Evolutionary conservation across 2,329 filamentous ascomycete species (phyloP), one percentile per base, ranked within the genome.

Genomic region (Rutstroemia sp.): DNA sequence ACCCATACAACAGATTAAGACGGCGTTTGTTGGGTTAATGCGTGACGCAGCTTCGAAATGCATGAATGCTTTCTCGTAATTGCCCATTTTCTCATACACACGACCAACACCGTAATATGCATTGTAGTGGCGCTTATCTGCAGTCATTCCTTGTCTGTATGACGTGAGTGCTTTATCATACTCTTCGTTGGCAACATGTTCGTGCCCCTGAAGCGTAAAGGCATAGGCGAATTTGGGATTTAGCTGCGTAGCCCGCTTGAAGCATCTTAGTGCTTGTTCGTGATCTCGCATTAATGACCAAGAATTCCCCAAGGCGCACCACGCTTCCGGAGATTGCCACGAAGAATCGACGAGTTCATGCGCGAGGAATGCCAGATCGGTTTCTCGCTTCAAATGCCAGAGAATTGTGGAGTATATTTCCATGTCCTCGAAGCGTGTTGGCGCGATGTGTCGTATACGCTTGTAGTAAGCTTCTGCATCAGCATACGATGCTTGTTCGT

Each of bases 321-420:
- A 99, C 4, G 94, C 91, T 71, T 99, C 88, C 1, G 94, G 92
- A 0, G 92, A 92, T 61, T 94, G 79, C 74, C 92, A 94, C 58
- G 91, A 88, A 16, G 88, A 78, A 62, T 96, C 92, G 51, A 95
- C 81, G 42, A 97, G 78, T 66, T 95, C 89, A 67, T 97, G 92
- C 0, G 92, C 90, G 27, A 99, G 78, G 72, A 94, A 95, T 0
- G 92, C 92, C 21, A 99, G 78, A 59, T 96, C 89, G 0, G 91
- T 88, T 68, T 96, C 92, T 61, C 88, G 86, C 72, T 95, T 96
- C 60, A 96, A 75, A 71, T 96, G 92, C 94, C 95, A 99, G n/a
- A 99, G 79, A n/a, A 95, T 87, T 0, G 94, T 99, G 14, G 92
- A 97, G 73, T 96, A 99, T 38, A 97, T 86, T 69, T 99, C 94